Conservation (phyloP, 176 grass and related monocot species). For the Urochloa ruziziensis region DNA sequence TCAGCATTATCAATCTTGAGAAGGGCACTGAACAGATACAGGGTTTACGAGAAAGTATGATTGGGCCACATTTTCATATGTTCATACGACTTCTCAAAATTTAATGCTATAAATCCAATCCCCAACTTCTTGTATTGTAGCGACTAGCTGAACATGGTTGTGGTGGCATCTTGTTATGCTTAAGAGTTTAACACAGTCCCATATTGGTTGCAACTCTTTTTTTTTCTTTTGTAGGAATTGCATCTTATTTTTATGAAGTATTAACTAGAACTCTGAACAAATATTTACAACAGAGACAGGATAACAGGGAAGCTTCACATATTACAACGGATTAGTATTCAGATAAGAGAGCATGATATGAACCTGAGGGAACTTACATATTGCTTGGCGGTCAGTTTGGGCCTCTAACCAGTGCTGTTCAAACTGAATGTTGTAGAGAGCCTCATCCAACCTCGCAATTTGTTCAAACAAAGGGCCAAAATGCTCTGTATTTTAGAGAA, state of each 20-base stretch:
- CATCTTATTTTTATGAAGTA: background rate
- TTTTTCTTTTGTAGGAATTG: background rate
- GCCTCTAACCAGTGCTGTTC: constrained; percentile 95
- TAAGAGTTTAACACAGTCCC: too few relatives aligned
- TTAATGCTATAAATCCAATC: background rate
- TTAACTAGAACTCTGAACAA: background rate
- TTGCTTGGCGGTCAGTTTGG: constrained; percentile 93
- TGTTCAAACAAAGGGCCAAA: constrained; percentile 84
- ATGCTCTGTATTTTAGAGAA: constrained; percentile 61
- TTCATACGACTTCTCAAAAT: background rate
- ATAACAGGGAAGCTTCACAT: background rate
- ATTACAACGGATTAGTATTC: background rate
- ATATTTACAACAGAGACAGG: background rate
- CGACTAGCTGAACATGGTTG: background rate
- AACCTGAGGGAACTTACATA: constrained; percentile 40
- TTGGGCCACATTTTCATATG: background rate
- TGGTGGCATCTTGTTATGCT: too few relatives aligned
- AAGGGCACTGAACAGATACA: background rate
- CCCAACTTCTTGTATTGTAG: background rate
- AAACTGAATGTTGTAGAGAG: constrained; percentile 91
- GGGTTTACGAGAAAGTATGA: background rate
- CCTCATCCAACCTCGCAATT: constrained; percentile 86
- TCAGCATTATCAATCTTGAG: background rate
- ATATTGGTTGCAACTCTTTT: background rate
- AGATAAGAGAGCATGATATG: background rate